Evolutionary conservation across 2,329 filamentous ascomycete genomes (phyloP).

Genomic region (Diaporthe citrichinensis): DNA sequence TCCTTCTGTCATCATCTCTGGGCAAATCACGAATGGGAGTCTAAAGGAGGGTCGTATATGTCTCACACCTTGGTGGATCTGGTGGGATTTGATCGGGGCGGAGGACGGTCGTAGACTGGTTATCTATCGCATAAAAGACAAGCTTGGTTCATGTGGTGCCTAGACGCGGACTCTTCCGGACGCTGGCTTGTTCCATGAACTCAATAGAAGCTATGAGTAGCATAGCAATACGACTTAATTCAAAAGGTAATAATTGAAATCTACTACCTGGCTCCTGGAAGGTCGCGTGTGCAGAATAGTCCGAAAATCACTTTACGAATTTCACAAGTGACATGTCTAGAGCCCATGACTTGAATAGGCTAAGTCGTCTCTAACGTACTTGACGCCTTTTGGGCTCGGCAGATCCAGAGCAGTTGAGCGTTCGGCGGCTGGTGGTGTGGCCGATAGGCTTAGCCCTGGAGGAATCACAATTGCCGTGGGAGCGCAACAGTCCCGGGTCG

Average conservation of each 20-base stretch:
- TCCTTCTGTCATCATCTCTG: not conserved
- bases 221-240: conserved; percentile 9
- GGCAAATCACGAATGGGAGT: conserved; percentile 25
- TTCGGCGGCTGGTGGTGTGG: not conserved
- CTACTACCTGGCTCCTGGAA: no score
- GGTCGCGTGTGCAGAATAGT: not conserved
- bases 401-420: not conserved
- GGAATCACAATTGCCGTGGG: not conserved
- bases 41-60: not conserved
- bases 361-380: not conserved
- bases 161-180: not conserved
- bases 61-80: not conserved
- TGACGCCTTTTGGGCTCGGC: no score
- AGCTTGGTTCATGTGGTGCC: conserved; percentile 4
- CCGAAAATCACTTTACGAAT: not conserved
- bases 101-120: not conserved
- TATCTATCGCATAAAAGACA: conserved; percentile 15
- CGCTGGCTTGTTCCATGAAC: not conserved
- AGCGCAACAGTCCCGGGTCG: no score
- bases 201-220: conserved; percentile 24
- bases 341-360: not conserved
- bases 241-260: not conserved
- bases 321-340: not conserved
- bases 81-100: not conserved
- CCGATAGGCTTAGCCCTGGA: not conserved